phyloP scores from a whole-genome alignment of 129 eudicot genomes.

The Arctium lappa region DNA sequence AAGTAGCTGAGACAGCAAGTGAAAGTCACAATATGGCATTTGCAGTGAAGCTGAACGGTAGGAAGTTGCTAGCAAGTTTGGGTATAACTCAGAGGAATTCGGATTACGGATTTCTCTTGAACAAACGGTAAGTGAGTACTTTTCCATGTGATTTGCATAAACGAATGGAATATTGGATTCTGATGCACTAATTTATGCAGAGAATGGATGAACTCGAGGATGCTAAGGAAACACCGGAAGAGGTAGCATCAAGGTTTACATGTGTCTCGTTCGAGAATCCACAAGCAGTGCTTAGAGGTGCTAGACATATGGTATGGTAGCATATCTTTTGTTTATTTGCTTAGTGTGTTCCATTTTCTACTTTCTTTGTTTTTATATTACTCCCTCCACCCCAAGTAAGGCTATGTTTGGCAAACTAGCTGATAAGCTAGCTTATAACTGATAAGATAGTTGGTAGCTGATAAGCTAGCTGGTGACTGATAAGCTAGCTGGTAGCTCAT shows the following conservation, averaged over 20 bases:
- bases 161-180: constrained; percentile 1
- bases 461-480: no score
- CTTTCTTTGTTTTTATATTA: background rate
- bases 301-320: constrained; percentile 89
- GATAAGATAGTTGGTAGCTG: no score
- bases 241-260: constrained; percentile 69
- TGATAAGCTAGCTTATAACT: no score
- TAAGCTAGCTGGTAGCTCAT: no score
- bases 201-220: constrained; percentile 82
- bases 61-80: constrained; percentile 80
- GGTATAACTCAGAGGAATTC: constrained; percentile 83
- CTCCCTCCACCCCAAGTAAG: background rate
- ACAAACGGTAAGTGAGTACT: constrained; percentile 52
- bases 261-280: constrained; percentile 72
- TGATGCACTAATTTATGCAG: constrained; percentile 27
- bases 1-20: constrained; percentile 73
- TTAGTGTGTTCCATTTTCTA: background rate
- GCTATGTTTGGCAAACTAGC: no score
- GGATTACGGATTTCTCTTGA: constrained; percentile 73
- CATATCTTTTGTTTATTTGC: background rate
- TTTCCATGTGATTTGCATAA: background rate
- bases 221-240: constrained; percentile 80
- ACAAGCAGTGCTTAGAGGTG: constrained; percentile 83
- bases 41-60: constrained; percentile 83
- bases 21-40: constrained; percentile 66